phyloP scores from a whole-genome alignment of 108 stramenopile species.

The Pseudonitzschia multiseries region DNA sequence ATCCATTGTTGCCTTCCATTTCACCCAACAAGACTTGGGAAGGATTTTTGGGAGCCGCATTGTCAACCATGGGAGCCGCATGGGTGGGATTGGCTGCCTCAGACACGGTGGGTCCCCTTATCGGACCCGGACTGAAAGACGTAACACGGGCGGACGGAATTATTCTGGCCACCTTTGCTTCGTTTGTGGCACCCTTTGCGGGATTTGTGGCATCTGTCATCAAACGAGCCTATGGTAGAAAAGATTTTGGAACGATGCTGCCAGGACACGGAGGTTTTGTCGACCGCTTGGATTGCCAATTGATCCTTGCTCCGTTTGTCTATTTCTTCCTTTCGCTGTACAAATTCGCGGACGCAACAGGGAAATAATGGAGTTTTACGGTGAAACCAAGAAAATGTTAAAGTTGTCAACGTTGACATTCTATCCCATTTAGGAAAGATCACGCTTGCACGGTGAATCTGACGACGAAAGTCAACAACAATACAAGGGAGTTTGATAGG shows the following conservation, averaged over 20 bases:
- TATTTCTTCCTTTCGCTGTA: constrained; percentile 46
- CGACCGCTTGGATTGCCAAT: constrained; percentile 97
- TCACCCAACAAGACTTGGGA: constrained; percentile 98
- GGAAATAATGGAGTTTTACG: too few species aligned
- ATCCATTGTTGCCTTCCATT: constrained; percentile 80
- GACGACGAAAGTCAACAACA: too few species aligned
- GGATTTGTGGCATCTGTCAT: constrained; percentile 93
- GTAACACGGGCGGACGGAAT: constrained; percentile 18
- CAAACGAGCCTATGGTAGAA: constrained; percentile 91
- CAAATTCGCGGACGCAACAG: not conserved
- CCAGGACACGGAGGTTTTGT: constrained; percentile 94
- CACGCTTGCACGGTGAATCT: too few species aligned
- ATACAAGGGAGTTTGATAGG: too few species aligned
- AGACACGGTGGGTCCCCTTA: constrained; percentile 23
- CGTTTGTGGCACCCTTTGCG: constrained; percentile 92
- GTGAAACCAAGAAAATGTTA: too few species aligned
- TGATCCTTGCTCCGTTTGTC: constrained; percentile 91
- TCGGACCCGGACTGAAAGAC: not conserved
- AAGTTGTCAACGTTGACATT: too few species aligned
- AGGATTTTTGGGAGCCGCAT: constrained; percentile 90
- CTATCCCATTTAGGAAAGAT: too few species aligned
- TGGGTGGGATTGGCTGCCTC: not conserved
- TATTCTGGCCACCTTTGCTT: constrained; percentile 65
- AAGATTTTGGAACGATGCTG: constrained; percentile 89
- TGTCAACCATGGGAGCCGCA: constrained; percentile 64